Percentiles rank a stretch among this genome's conserved stretches.
Evolutionary conservation across 257 asterid genomes (phyloP).

Genomic region (Paulownia fortunei): DNA sequence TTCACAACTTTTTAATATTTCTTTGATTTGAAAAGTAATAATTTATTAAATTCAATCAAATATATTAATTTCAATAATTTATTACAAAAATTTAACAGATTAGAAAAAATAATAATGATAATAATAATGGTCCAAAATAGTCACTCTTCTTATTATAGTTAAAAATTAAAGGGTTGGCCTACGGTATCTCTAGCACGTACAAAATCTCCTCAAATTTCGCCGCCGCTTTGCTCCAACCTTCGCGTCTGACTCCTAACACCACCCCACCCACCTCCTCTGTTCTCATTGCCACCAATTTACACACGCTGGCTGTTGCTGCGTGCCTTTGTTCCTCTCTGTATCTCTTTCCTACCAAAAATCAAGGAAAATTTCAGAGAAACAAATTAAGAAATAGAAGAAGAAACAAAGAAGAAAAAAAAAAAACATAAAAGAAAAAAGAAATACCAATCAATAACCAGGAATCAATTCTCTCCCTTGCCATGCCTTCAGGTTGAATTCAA

Average conservation of each 20-base stretch:
- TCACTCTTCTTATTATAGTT: not conserved
- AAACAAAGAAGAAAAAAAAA: conserved; percentile 11
- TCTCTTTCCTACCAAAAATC: conserved; percentile 35
- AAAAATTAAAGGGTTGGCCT: conserved; percentile 23
- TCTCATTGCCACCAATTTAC: conserved; percentile 37
- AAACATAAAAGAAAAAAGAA: not conserved
- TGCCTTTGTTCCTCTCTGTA: conserved; percentile 20
- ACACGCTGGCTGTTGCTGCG: conserved; percentile 9
- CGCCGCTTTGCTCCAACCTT: not conserved
- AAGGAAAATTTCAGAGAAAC: conserved; percentile 24
- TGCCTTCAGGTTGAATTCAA: conserved; percentile 18
- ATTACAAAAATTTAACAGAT: too few species aligned
- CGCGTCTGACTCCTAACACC: not conserved
- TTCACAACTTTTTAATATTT: too few species aligned
- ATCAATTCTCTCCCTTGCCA: conserved; percentile 12
- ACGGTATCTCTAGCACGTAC: conserved; percentile 28
- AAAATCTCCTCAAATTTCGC: conserved; percentile 15
- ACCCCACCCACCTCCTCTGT: conserved; percentile 21
- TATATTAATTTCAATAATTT: too few species aligned
- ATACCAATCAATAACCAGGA: not conserved
- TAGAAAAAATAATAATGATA: too few species aligned
- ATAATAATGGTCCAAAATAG: too few species aligned
- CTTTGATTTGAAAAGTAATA: too few species aligned
- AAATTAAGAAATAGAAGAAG: conserved; percentile 11
- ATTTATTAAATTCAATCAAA: too few species aligned